Evolutionary conservation across 768 basidiomycete genomes (phyloP).

Genomic region (Collybiopsis confluens): DNA sequence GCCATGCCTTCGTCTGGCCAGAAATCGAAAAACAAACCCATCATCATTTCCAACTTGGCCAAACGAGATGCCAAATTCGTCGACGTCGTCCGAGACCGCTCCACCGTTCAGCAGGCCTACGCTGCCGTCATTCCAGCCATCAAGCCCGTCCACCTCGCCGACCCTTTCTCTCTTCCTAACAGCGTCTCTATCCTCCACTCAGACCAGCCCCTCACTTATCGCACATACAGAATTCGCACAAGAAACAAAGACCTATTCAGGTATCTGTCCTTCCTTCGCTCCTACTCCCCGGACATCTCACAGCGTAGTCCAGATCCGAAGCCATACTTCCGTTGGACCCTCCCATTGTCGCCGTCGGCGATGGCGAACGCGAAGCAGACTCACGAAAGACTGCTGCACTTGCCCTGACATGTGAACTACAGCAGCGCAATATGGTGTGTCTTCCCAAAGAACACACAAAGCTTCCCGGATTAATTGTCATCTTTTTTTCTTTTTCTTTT

Average conservation of each 20-base stretch:
- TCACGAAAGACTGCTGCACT: conserved; percentile 76
- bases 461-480: background rate
- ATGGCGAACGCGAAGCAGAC: conserved; percentile 52
- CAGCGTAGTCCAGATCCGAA: no score
- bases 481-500: background rate
- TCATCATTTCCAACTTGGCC: conserved; percentile 13
- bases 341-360: conserved; percentile 57
- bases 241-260: conserved; percentile 34
- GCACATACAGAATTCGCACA: conserved; percentile 15
- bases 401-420: conserved; percentile 69
- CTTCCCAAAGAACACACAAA: no score
- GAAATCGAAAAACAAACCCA: conserved; percentile 9
- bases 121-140: background rate
- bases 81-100: conserved; percentile 33
- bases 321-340: conserved; percentile 33
- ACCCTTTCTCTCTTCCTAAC: conserved; percentile 50
- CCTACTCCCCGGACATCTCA: background rate
- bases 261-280: conserved; percentile 24
- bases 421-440: conserved; percentile 60
- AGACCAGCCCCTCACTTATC: background rate
- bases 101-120: conserved; percentile 23
- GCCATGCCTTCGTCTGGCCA: conserved; percentile 15
- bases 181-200: conserved; percentile 29
- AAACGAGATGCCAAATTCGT: conserved; percentile 12
- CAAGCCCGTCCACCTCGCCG: conserved; percentile 21